Evolutionary conservation across 2,329 filamentous ascomycete genomes (phyloP).

Genomic region (Fusarium camptoceras): DNA sequence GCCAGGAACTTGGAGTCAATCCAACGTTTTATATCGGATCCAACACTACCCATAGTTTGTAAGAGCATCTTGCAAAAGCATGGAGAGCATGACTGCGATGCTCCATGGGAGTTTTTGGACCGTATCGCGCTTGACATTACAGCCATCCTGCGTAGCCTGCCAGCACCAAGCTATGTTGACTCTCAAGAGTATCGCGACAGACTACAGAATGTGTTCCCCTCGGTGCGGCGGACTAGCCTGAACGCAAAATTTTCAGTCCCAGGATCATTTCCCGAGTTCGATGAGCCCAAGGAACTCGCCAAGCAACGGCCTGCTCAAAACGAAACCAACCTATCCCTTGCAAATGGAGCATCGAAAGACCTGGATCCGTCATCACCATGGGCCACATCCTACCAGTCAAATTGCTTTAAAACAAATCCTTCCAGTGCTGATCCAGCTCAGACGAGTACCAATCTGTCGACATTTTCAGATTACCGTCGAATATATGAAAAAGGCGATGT

Average conservation of each 20-base stretch:
- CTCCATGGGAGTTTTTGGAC: constrained; percentile 46
- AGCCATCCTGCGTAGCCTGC: constrained; percentile 45
- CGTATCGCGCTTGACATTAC: constrained; percentile 48
- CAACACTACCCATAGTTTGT: constrained; percentile 45
- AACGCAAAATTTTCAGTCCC: constrained; percentile 38
- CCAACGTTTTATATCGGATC: constrained; percentile 45
- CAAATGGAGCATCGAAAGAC: neutral
- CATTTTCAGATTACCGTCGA: constrained; percentile 31
- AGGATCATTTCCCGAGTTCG: constrained; percentile 45
- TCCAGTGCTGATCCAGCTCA: constrained; percentile 22
- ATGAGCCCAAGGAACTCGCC: constrained; percentile 24
- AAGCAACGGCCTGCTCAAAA: neutral
- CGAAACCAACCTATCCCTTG: neutral
- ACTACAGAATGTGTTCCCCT: constrained; percentile 41
- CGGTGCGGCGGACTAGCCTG: constrained; percentile 30
- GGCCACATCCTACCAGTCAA: constrained; percentile 10
- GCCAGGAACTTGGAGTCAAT: constrained; percentile 36
- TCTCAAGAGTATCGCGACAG: constrained; percentile 42
- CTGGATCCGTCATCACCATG: neutral
- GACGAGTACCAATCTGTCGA: constrained; percentile 26
- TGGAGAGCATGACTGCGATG: constrained; percentile 7
- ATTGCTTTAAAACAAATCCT: constrained; percentile 28
- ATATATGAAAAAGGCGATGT: constrained; percentile 38
- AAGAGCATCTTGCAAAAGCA: constrained; percentile 39
- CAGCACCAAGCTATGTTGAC: constrained; percentile 48